phyloP scores from a whole-genome alignment of 108 stramenopile genomes.

The Mediolabrus comicus region DNA sequence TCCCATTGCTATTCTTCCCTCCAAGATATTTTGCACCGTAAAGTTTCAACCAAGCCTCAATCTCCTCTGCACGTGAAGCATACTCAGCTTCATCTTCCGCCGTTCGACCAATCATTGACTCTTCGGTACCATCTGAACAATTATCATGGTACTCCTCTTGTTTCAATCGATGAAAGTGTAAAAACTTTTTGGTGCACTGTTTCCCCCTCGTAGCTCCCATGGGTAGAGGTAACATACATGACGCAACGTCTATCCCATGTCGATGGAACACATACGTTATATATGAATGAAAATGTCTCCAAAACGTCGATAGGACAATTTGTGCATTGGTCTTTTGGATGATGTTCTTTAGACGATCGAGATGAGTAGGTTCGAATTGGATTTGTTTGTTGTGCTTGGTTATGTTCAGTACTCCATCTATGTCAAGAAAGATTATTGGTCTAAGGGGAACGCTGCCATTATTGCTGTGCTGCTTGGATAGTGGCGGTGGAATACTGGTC shows the following conservation, averaged over 20 bases:
- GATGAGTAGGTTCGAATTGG: slow-evolving; percentile 20
- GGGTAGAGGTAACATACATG: slow-evolving; percentile 24
- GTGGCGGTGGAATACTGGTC: background rate
- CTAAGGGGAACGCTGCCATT: background rate
- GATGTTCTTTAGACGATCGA: slow-evolving; percentile 33
- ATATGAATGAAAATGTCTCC: slow-evolving; percentile 48
- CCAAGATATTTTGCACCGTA: slow-evolving; percentile 37
- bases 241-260: slow-evolving; percentile 32
- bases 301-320: slow-evolving; percentile 40
- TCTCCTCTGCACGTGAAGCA: slow-evolving; percentile 44
- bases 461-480: background rate
- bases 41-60: slow-evolving; percentile 43
- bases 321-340: slow-evolving; percentile 27
- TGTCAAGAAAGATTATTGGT: slow-evolving; percentile 42
- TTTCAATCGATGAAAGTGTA: slow-evolving; percentile 16
- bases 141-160: background rate
- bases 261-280: slow-evolving; percentile 37
- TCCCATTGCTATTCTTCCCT: slow-evolving; percentile 1
- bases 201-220: slow-evolving; percentile 31
- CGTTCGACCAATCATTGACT: slow-evolving; percentile 23
- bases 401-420: slow-evolving; percentile 45
- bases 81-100: slow-evolving; percentile 41
- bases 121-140: background rate
- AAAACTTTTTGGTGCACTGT: slow-evolving; percentile 36
- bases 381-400: slow-evolving; percentile 39